Evolutionary conservation across 495 filamentous ascomycete species (phyloP), one percentile per base, ranked within the genome.

Genomic region (Niebla homalea): DNA sequence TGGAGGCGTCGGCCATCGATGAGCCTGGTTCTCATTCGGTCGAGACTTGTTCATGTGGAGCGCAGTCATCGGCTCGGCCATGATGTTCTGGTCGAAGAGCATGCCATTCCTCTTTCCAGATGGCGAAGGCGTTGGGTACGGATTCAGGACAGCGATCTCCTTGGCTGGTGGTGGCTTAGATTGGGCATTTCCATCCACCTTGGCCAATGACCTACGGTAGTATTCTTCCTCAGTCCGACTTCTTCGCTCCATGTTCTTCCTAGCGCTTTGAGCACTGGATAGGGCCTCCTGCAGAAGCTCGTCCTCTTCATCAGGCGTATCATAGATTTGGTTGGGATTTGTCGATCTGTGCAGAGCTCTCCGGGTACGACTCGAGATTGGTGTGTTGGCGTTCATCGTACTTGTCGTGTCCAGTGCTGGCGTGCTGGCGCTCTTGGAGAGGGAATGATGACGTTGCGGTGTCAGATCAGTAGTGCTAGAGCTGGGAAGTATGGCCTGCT

Each of bases 1-100:
- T 23, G 92, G 92, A 36, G 93, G 93, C n/a, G 92, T 97, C 22
- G 89, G 89, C 85, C 87, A 94, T 64, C 89, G 87, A 40, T 84
- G 76, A 51, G 75, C 73, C 53, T 80, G 72, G 23, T 76, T 67
- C 44, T 72, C 64, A 22, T 69, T 66, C 12, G 62, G 49, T 25
- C 60, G 66, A 16, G 55, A 47, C 52, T 75, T 79, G 59, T 62
- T 61, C 40, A 70, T 64, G 36, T 72, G 64, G 38, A 76, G 57
- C 3, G 72, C 70, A 50, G 78, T 74, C 41, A 81, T 82, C 23
- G 75, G 77, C 11, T 80, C 63, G 15, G 71, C 69, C 50, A 88
- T 78, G 46, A 81, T 70, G 32, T 70, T 68, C 39, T 81, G 79
- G 18, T 80, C 81, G 57, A 85, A 90, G 42, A 79, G 75, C 19